Evolutionary conservation across 2,329 filamentous ascomycete genomes (phyloP), one percentile per base, ranked within the genome.

Genomic region (Ophiosphaerella herpotricha): DNA sequence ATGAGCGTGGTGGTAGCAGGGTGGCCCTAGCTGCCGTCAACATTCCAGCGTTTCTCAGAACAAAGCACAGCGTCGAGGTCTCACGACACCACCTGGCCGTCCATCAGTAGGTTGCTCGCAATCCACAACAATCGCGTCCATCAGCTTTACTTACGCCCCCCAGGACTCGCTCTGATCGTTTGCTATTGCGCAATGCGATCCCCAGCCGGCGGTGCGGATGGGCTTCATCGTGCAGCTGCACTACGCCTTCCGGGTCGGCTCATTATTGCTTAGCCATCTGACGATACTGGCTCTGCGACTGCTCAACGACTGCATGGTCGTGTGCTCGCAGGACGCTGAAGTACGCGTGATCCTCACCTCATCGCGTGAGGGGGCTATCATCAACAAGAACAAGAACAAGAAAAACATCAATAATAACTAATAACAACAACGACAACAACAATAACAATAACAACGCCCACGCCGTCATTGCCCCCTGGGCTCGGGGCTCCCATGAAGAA

Each of bases 261-360:
- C 48, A 16, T 32, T 40, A 16, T 21, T 45, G 34, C 39, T 54
- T 26, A 23, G 44, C 45, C 44, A 29, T 43, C 48, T 60, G 38
- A 31, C 42, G 36, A n/a, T n/a, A 32, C 14, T 52, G 45, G 16
- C 16, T 26, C 14, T 52, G 46, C 41, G 29, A 45, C 32, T 48
- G 33, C 45, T 56, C 26, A 52, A 34, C 34, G 53, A 59, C 38
- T 43, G 34, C 33, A n/a, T 37, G 39, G 11, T 43, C 31, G 46
- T 52, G 35, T 53, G 45, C 26, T 48, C 41, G 29, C 39, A 54
- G 46, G 46, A 48, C 35, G 46, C 40, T 39, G 36, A 44, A 39
- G 24, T 57, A 37, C 55, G 48, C 47, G 44, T 60, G 47, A 48
- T 50, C 18, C 14, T 50, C 51, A 48, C 32, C 42, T 33, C 45